phyloP scores from a whole-genome alignment of 306 rosid genomes.

The Hylodesmum podocarpum region DNA sequence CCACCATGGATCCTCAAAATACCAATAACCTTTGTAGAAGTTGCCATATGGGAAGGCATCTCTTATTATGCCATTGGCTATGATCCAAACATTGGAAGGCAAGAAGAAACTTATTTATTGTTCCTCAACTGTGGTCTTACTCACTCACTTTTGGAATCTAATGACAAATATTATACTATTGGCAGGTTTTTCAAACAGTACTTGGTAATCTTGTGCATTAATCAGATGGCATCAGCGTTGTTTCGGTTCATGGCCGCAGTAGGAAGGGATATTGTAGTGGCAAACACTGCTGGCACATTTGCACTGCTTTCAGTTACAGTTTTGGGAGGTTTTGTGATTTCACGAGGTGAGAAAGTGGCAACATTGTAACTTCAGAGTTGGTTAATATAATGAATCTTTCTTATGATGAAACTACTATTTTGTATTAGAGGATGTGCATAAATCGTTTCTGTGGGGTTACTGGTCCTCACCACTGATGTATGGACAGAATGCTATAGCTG shows the following conservation, averaged over 20 bases:
- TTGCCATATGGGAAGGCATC: no score
- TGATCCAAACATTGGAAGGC: slow-evolving; percentile 70
- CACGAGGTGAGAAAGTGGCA: slow-evolving; percentile 55
- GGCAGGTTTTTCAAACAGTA: slow-evolving; percentile 79
- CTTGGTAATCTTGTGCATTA: slow-evolving; percentile 65
- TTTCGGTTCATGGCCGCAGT: slow-evolving; percentile 74
- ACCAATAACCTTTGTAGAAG: no score
- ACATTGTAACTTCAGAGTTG: background rate
- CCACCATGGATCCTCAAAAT: no score
- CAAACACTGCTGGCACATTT: slow-evolving; percentile 72
- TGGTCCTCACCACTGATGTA: slow-evolving; percentile 84
- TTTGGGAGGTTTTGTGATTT: slow-evolving; percentile 83
- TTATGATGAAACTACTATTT: slow-evolving; percentile 1
- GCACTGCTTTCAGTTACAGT: slow-evolving; percentile 62
- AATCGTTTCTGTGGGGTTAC: slow-evolving; percentile 82
- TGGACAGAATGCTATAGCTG: slow-evolving; percentile 75
- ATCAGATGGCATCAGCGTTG: slow-evolving; percentile 78
- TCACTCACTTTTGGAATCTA: background rate
- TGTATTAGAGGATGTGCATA: slow-evolving; percentile 53
- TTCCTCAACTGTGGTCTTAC: background rate
- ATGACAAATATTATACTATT: slow-evolving; percentile 12
- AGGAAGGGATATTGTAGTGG: slow-evolving; percentile 70
- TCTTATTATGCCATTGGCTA: slow-evolving; percentile 68
- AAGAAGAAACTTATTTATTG: background rate
- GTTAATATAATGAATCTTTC: background rate